Evolutionary conservation across 371 early-diverging fungal species (phyloP).

Genomic region (Parasitella parasitica): DNA sequence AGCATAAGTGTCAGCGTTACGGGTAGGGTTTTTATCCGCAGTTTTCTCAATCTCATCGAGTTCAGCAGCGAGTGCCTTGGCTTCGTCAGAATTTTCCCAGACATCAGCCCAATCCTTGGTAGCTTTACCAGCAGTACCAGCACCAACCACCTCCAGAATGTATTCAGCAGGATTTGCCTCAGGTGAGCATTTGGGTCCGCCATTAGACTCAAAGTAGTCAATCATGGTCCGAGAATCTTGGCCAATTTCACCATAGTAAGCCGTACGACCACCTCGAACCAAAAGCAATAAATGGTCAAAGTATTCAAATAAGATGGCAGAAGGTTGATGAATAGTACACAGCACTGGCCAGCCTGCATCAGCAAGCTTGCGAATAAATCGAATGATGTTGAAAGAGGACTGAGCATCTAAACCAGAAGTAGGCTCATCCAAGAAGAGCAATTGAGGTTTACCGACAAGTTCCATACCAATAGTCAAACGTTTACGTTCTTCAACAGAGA

Average conservation of each 20-base stretch:
- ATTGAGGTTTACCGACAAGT: slow-evolving; percentile 73
- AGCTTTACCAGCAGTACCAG: slow-evolving; percentile 40
- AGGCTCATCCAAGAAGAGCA: slow-evolving; percentile 78
- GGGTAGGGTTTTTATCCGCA: slow-evolving; percentile 11
- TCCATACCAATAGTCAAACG: slow-evolving; percentile 67
- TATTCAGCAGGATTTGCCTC: slow-evolving; percentile 44
- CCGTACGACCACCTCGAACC: slow-evolving; percentile 63
- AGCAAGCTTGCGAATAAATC: slow-evolving; percentile 59
- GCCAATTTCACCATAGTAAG: slow-evolving; percentile 66
- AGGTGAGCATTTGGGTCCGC: slow-evolving; percentile 50
- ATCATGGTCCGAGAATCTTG: slow-evolving; percentile 46
- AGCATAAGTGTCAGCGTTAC: slow-evolving; percentile 21
- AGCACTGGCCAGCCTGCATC: slow-evolving; percentile 56
- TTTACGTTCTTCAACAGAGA: slow-evolving; percentile 63
- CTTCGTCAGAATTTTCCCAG: slow-evolving; percentile 43
- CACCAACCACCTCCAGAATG: slow-evolving; percentile 49
- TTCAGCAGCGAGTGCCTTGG: slow-evolving; percentile 18
- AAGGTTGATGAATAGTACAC: slow-evolving; percentile 69
- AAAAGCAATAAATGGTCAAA: slow-evolving; percentile 68
- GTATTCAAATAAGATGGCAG: slow-evolving; percentile 56
- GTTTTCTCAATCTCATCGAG: slow-evolving; percentile 10
- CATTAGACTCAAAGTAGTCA: slow-evolving; percentile 57
- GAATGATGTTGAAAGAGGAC: slow-evolving; percentile 66
- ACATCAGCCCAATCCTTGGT: slow-evolving; percentile 53
- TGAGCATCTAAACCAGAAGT: slow-evolving; percentile 68